Evolutionary conservation across 805 yeast genomes (phyloP), one percentile per base, ranked within the genome.

Genomic region (Limtongia smithiae): DNA sequence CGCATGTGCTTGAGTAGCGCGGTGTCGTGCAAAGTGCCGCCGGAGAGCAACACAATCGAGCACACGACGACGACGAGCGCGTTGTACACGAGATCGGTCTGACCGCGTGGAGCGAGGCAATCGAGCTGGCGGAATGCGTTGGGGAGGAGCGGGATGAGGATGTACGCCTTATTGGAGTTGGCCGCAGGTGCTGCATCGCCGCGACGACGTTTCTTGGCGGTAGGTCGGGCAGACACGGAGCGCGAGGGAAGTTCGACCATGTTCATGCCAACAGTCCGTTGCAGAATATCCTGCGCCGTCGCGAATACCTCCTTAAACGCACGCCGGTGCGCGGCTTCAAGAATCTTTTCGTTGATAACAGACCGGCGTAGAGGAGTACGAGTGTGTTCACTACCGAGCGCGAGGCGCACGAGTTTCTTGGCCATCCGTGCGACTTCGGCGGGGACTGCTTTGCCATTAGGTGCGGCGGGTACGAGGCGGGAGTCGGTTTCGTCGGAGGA

Each of bases 391-490:
- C 21, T 21, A 12, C 45, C 48, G 9, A 54, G 41, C 22, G 56
- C 58, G 18, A 48, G 21, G 30, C 41, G 36, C 15, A 52, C 57
- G 21, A 54, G 37, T 17, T 54, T 54, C 36, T 42, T 42, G n/a
- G 54, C 58, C 57, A 54, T 47, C 8, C 58, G 44, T 24, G 24
- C 18, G n/a, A 52, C 20, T 15, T 45, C 55, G 37, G 46, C 51
- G 6, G 30, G 24, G 12, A 14, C 47, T 2, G 20, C 37, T 8
- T 28, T 27, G 30, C 30, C 44, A n/a, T 15, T 15, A 15, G 5
- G 15, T 8, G 5, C 17, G 17, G 6, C 14, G 34, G 17, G 7
- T 15, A 31, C 34, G 17, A 31, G 6, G 17, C 15, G 6, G 17
- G 17, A 8, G n/a, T 6, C 34, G 34, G n/a, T 12, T 8, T 6